Evolutionary conservation across 108 stramenopile genomes (phyloP).

Genomic region (Cyclostephanos invisitatus): DNA sequence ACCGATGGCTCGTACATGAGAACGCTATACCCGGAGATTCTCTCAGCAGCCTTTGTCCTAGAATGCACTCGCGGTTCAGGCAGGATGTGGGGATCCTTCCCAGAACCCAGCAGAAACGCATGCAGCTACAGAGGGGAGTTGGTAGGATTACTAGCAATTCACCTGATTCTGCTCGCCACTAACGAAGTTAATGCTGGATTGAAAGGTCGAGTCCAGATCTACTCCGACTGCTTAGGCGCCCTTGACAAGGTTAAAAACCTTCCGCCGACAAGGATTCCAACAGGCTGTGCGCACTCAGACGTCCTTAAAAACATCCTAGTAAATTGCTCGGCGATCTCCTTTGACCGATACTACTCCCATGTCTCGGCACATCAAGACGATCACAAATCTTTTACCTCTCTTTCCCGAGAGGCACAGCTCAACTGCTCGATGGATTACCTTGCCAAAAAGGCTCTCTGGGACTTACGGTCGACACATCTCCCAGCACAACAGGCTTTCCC

Average conservation of each 20-base stretch:
- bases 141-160: constrained; percentile 17
- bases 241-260: neutral
- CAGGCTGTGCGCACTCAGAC: neutral
- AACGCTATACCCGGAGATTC: neutral
- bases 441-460: too few species aligned
- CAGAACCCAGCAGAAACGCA: neutral
- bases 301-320: neutral
- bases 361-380: neutral
- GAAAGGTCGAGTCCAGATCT: neutral
- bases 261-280: neutral
- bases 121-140: constrained; percentile 27
- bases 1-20: constrained; percentile 29
- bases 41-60: constrained; percentile 8
- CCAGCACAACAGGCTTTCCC: too few species aligned
- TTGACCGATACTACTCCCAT: neutral
- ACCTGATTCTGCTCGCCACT: constrained; percentile 12
- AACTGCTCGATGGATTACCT: too few species aligned
- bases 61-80: constrained; percentile 9
- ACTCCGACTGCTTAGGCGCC: constrained; percentile 24
- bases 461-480: too few species aligned
- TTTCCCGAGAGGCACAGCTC: too few species aligned
- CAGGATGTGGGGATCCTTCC: constrained; percentile 4
- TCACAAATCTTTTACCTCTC: neutral
- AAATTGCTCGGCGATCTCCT: neutral
- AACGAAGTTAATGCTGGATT: neutral